These are phyloP conservation scores for Escovopsis sp. DNA, from an alignment of 2,329 filamentous ascomycete genomes.

Conservation along the genomic window DNA sequence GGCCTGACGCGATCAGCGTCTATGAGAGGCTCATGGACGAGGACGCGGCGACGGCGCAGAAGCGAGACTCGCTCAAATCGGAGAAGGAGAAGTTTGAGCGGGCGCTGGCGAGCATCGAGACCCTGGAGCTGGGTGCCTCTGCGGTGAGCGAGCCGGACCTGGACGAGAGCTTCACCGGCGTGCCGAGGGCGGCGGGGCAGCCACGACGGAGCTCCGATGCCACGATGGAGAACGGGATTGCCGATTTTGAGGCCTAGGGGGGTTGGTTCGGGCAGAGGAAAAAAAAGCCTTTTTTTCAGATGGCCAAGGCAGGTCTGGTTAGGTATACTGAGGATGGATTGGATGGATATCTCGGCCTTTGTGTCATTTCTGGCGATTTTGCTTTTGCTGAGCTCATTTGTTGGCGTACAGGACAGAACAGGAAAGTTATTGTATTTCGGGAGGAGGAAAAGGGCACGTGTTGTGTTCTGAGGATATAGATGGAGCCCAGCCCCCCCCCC, in stretches of 20 bases:
- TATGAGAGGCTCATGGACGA: conserved; percentile 34
- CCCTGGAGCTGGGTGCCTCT: conserved; percentile 22
- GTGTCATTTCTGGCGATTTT: too few species aligned
- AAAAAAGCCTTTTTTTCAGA: too few species aligned
- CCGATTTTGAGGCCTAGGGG: background rate
- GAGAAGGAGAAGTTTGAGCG: conserved; percentile 31
- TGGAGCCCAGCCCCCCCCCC: too few species aligned
- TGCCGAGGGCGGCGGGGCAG: background rate
- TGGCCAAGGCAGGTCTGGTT: too few species aligned
- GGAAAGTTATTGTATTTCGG: too few species aligned
- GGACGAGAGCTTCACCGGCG: background rate
- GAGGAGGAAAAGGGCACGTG: too few species aligned
- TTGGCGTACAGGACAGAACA: too few species aligned
- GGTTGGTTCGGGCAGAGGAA: too few species aligned
- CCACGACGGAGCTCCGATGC: conserved; percentile 2
- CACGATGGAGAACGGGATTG: conserved; percentile 3
- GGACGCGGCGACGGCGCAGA: conserved; percentile 25
- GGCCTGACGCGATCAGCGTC: conserved; percentile 12
- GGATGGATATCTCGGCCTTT: too few species aligned
- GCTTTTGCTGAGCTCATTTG: too few species aligned
- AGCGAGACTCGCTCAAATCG: conserved; percentile 24
- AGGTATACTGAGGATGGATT: too few species aligned
- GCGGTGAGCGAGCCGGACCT: conserved; percentile 1
- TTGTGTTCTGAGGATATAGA: too few species aligned
- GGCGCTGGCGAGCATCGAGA: conserved; percentile 30